Evolutionary conservation across 768 basidiomycete genomes (phyloP).

Genomic region (Gymnopilus dilepis): DNA sequence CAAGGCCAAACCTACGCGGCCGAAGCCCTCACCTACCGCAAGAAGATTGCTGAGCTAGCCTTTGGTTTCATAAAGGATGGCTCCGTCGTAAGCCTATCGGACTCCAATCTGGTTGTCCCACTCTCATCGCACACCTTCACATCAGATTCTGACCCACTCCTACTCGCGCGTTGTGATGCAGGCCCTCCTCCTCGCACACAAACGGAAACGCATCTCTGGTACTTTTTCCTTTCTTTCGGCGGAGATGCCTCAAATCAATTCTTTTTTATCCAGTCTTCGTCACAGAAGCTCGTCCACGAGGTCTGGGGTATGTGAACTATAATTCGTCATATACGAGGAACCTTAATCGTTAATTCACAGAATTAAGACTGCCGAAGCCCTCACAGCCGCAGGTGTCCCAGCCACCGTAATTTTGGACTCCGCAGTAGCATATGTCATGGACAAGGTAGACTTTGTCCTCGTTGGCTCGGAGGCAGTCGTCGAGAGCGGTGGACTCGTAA

Average conservation of each 20-base stretch:
- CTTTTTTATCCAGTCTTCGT: conserved; percentile 74
- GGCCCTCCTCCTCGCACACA: conserved; percentile 88
- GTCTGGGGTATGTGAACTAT: conserved; percentile 70
- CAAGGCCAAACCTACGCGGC: conserved; percentile 81
- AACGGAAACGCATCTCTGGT: conserved; percentile 89
- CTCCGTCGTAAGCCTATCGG: conserved; percentile 65
- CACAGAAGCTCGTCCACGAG: conserved; percentile 92
- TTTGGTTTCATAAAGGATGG: conserved; percentile 95
- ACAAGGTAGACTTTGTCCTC: conserved; percentile 92
- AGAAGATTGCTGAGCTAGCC: conserved; percentile 88
- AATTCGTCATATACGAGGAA: conserved; percentile 21
- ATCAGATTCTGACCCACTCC: conserved; percentile 93
- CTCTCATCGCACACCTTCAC: conserved; percentile 14
- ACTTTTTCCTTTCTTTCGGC: conserved; percentile 22
- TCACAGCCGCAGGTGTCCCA: conserved; percentile 90
- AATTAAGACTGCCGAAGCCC: conserved; percentile 86
- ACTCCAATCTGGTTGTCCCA: conserved; percentile 9
- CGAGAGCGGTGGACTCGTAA: conserved; percentile 92
- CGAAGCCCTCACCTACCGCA: conserved; percentile 84
- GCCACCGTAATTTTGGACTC: conserved; percentile 95
- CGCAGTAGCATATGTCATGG: conserved; percentile 97
- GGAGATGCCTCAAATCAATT: conserved; percentile 23
- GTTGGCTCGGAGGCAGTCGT: conserved; percentile 99
- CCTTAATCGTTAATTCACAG: conserved; percentile 46
- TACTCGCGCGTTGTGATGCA: conserved; percentile 96